Conservation (phyloP, 371 early-diverging fungal genomes). For the Spraguea lophii region DNA sequence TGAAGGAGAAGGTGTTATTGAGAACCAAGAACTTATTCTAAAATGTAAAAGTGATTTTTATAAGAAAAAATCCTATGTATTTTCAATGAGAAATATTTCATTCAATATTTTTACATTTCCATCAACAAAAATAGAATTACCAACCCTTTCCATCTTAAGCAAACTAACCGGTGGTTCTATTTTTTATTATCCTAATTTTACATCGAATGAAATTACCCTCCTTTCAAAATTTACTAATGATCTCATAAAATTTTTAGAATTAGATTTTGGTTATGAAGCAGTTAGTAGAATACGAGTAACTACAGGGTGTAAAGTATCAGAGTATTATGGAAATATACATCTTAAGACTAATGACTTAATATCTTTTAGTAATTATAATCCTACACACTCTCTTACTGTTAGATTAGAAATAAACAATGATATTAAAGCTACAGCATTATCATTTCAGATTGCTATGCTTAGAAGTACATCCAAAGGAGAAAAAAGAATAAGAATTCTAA, state of each 20-base stretch:
- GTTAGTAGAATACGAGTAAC: constrained; percentile 77
- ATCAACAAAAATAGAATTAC: constrained; percentile 63
- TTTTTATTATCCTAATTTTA: constrained; percentile 77
- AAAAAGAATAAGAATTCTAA: constrained; percentile 77
- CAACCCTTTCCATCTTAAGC: constrained; percentile 55
- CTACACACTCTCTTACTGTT: constrained; percentile 71
- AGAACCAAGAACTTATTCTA: not conserved
- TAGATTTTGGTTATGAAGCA: constrained; percentile 70
- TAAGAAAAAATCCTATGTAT: constrained; percentile 70
- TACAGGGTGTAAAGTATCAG: constrained; percentile 48
- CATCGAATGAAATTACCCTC: constrained; percentile 61
- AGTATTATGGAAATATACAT: constrained; percentile 50
- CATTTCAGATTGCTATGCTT: constrained; percentile 81
- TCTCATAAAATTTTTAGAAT: constrained; percentile 57
- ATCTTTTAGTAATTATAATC: constrained; percentile 69
- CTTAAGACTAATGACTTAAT: constrained; percentile 75
- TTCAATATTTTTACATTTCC: constrained; percentile 77
- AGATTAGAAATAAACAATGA: constrained; percentile 66
- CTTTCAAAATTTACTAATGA: constrained; percentile 66
- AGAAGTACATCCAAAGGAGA: constrained; percentile 59
- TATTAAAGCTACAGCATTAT: constrained; percentile 55
- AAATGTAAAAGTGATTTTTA: constrained; percentile 51
- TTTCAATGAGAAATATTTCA: constrained; percentile 65
- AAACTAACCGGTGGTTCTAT: constrained; percentile 77
- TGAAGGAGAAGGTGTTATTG: constrained; percentile 16